phyloP scores from a whole-genome alignment of 352 stramenopile species.

The Halophytophthora polymorphica region DNA sequence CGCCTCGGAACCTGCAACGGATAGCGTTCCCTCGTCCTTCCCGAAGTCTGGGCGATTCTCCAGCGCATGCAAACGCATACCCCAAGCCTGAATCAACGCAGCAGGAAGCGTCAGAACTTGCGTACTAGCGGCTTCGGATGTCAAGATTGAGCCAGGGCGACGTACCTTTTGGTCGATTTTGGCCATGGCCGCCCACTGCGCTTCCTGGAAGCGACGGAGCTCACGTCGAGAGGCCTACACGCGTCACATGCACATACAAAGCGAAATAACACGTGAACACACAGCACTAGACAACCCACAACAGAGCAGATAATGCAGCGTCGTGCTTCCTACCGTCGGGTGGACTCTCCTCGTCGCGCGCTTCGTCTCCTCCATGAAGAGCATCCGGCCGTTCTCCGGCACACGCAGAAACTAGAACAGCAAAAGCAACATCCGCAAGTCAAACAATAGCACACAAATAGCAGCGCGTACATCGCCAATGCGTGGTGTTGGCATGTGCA shows the following conservation, averaged over 20 bases:
- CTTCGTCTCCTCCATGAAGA: constrained; percentile 35
- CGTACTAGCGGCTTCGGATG: too few relatives aligned
- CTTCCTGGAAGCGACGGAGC: constrained; percentile 12
- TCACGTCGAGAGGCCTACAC: constrained; percentile 33
- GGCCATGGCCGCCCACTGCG: constrained; percentile 28
- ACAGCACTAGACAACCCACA: not conserved
- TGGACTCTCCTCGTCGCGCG: constrained; percentile 15
- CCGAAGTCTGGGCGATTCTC: not conserved
- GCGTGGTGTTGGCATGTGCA: too few relatives aligned
- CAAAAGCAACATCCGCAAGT: too few relatives aligned
- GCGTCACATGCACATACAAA: too few relatives aligned
- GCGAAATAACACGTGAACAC: not conserved
- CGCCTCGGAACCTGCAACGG: constrained; percentile 1
- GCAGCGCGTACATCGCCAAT: too few relatives aligned
- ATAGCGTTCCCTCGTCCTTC: not conserved
- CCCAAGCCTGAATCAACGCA: constrained; percentile 2
- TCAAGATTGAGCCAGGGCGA: too few relatives aligned
- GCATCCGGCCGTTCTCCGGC: constrained; percentile 27
- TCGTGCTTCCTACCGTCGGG: constrained; percentile 17
- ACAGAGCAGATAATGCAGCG: too few relatives aligned
- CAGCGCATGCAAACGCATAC: constrained; percentile 7
- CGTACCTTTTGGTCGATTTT: constrained; percentile 30
- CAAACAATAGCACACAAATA: too few relatives aligned
- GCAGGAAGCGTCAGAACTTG: too few relatives aligned
- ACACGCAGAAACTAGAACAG: constrained; percentile 30